Evolutionary conservation across 257 asterid genomes (phyloP), one percentile per base, ranked within the genome.

Genomic region (Solanum raphanifolium): DNA sequence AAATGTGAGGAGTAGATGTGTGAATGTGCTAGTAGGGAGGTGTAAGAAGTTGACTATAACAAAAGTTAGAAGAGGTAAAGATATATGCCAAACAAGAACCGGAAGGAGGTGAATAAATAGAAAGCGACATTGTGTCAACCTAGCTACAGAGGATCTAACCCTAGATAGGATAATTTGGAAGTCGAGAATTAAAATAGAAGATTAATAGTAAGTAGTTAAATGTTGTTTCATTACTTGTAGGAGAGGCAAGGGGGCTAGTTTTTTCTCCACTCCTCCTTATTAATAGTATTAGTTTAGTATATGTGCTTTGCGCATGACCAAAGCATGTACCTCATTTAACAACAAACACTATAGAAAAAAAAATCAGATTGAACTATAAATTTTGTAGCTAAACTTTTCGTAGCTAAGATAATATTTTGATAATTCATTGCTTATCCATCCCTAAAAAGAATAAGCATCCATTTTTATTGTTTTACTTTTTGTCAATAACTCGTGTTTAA

Each of bases 71-170:
- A 55, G 25, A 20, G 25, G n/a, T 55, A 20, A 55, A 55, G 11
- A 15, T 48, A 6, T 55, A 20, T 0, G 65, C 10, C 11, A 55
- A 55, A 55, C 62, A 58, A 58, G 12, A 58, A 21, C 0, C 0
- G 2, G 2, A 21, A 58, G 68, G 27, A 58, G 27, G 68, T 58
- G 27, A 58, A 20, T 20, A 58, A 21, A 58, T 0, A 1, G 13
- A 21, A 21, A 7, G n/a, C 23, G 27, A 21, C 2, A 21, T 8
- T 1, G 11, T 0, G 1, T 58, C 27, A 0, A 0, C 27, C 2
- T 21, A n/a, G n/a, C n/a, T n/a, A 21, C 3, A 20, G 1, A 21
- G 27, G 27, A 58, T 2, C 5, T 58, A 0, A 58, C 13, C 13
- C 25, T 58, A 58, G 12, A 58, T 58, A 21, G 8, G 8, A 58